phyloP scores from a whole-genome alignment of 2,329 filamentous ascomycete genomes.

The Xylariaceae sp. region DNA sequence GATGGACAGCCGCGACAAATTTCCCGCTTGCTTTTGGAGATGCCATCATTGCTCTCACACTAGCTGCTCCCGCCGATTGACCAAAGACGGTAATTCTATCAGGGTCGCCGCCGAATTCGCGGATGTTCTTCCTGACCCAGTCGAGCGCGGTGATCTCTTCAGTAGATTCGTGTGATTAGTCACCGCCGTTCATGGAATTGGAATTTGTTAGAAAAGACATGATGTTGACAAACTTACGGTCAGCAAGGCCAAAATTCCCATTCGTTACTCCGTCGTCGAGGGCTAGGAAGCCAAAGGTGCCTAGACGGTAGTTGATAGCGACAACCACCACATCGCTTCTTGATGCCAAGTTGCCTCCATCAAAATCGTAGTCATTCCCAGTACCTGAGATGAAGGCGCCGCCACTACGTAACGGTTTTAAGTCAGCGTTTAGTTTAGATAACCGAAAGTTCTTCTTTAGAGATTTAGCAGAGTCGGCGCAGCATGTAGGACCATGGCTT shows the following conservation, averaged over 20 bases:
- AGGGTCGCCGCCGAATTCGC: conserved; percentile 52
- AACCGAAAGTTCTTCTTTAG: background rate
- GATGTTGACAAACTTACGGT: conserved; percentile 27
- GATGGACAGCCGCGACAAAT: conserved; percentile 42
- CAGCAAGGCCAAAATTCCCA: conserved; percentile 45
- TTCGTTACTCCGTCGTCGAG: conserved; percentile 41
- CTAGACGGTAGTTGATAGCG: conserved; percentile 54
- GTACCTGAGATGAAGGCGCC: conserved; percentile 50
- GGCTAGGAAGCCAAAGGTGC: conserved; percentile 53
- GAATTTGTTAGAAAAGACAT: no score
- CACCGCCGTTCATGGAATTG: background rate
- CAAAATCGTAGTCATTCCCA: conserved; percentile 35
- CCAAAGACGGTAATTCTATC: conserved; percentile 52
- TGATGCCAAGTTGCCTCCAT: conserved; percentile 52
- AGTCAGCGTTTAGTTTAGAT: background rate
- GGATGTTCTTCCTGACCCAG: conserved; percentile 47
- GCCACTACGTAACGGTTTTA: conserved; percentile 30
- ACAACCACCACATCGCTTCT: conserved; percentile 56
- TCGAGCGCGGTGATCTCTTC: conserved; percentile 41
- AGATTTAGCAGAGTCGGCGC: background rate
- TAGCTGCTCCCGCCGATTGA: conserved; percentile 47
- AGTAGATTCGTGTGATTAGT: background rate
- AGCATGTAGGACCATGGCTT: background rate
- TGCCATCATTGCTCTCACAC: conserved; percentile 46
- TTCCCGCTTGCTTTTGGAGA: conserved; percentile 43